Percentiles rank a stretch among this genome's conserved stretches.
Evolutionary conservation across 2,329 filamentous ascomycete species (phyloP).

Genomic region (Pseudopithomyces maydicus): DNA sequence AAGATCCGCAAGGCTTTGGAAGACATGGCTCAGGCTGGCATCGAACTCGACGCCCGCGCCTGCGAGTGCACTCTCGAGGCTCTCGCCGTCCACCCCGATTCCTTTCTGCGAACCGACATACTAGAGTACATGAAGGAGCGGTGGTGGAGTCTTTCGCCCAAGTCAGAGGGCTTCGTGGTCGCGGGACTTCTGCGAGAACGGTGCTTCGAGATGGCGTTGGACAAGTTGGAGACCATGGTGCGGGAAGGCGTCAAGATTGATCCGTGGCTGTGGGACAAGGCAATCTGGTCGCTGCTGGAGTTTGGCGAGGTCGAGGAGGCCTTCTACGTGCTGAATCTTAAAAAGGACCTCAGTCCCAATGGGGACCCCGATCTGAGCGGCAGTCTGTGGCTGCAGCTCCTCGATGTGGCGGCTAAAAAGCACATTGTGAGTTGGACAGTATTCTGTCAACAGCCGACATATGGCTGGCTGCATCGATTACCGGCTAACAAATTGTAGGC

Average conservation of each 20-base stretch:
- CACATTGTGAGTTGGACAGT: slow-evolving; percentile 62
- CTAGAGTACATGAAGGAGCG: slow-evolving; percentile 74
- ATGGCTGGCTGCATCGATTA: not conserved
- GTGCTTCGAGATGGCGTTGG: slow-evolving; percentile 80
- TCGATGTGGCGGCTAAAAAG: slow-evolving; percentile 74
- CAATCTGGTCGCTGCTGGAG: slow-evolving; percentile 74
- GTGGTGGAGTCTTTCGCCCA: slow-evolving; percentile 69
- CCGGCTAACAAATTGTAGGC: slow-evolving; percentile 50
- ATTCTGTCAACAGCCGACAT: not conserved
- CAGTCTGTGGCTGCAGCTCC: slow-evolving; percentile 70
- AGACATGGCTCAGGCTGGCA: slow-evolving; percentile 69
- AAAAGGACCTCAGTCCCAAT: slow-evolving; percentile 50
- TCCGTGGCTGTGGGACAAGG: slow-evolving; percentile 78
- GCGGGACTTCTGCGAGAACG: slow-evolving; percentile 79
- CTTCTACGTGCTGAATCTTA: slow-evolving; percentile 65
- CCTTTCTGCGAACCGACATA: slow-evolving; percentile 72
- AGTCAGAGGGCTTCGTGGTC: slow-evolving; percentile 69
- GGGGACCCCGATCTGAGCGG: slow-evolving; percentile 46
- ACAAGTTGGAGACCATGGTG: slow-evolving; percentile 70
- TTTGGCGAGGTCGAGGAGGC: slow-evolving; percentile 78
- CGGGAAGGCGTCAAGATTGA: slow-evolving; percentile 61
- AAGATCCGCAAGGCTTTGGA: slow-evolving; percentile 68
- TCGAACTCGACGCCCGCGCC: slow-evolving; percentile 68
- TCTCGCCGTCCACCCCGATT: slow-evolving; percentile 84
- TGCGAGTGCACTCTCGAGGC: slow-evolving; percentile 76